Percentiles rank a stretch among this genome's conserved stretches.
These are phyloP conservation scores for Melampsora larici-populina DNA, from an alignment of 1,284 basidiomycete species.

Conservation along the genomic window DNA sequence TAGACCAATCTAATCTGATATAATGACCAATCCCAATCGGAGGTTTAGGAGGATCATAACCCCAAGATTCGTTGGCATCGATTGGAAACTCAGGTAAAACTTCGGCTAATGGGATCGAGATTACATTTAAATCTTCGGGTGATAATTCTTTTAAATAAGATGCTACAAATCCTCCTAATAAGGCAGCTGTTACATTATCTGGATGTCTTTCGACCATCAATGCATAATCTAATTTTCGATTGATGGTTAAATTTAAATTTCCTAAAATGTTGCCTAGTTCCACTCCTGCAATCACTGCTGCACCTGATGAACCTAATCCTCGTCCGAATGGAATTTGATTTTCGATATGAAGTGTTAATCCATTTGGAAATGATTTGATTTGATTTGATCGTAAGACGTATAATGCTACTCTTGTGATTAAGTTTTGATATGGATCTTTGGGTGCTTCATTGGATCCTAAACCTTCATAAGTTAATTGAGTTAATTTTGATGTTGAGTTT, in stretches of 20 bases:
- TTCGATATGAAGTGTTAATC: slow-evolving; percentile 69
- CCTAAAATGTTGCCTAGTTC: slow-evolving; percentile 82
- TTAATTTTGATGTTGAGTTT: slow-evolving; percentile 30
- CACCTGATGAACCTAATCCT: slow-evolving; percentile 93
- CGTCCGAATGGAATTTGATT: slow-evolving; percentile 98
- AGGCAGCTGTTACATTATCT: slow-evolving; percentile 96
- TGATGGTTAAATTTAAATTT: slow-evolving; percentile 65
- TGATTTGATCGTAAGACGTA: slow-evolving; percentile 88
- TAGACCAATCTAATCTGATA: slow-evolving; percentile 83
- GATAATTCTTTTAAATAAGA: slow-evolving; percentile 85
- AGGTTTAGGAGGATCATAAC: slow-evolving; percentile 77
- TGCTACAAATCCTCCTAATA: slow-evolving; percentile 97
- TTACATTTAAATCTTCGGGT: slow-evolving; percentile 65
- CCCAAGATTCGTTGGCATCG: slow-evolving; percentile 88
- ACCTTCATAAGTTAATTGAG: slow-evolving; percentile 49
- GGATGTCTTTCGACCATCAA: slow-evolving; percentile 99
- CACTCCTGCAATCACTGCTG: slow-evolving; percentile 94
- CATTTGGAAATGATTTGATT: slow-evolving; percentile 70
- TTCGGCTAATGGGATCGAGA: slow-evolving; percentile 88
- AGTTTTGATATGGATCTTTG: slow-evolving; percentile 91
- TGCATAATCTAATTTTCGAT: slow-evolving; percentile 86
- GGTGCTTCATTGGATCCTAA: slow-evolving; percentile 43
- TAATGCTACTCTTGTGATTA: slow-evolving; percentile 94
- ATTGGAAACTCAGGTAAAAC: slow-evolving; percentile 94
- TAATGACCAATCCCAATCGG: slow-evolving; percentile 91